phyloP scores from a whole-genome alignment of 176 grass and related monocot species.

The Paspalum vaginatum region DNA sequence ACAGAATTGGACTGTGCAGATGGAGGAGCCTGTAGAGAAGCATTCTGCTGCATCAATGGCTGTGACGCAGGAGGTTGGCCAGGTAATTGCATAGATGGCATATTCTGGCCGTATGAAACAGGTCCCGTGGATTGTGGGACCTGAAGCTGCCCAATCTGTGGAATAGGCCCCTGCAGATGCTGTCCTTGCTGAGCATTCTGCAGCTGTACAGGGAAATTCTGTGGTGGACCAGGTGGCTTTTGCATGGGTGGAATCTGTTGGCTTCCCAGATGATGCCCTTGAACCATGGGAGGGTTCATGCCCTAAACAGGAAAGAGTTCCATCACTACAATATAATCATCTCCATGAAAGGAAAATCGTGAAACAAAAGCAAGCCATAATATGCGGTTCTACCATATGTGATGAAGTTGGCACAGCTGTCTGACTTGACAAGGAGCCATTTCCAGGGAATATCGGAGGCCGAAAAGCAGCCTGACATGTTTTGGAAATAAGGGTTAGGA shows the following conservation, averaged over 20 bases:
- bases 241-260: conserved; percentile 76
- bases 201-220: conserved; percentile 65
- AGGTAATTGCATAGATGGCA: conserved; percentile 70
- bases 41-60: conserved; percentile 70
- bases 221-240: conserved; percentile 54
- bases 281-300: conserved; percentile 57
- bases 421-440: conserved; percentile 65
- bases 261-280: conserved; percentile 60
- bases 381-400: conserved; percentile 61
- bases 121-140: conserved; percentile 58
- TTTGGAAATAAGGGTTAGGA: conserved; percentile 36
- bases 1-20: conserved; percentile 64
- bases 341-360: conserved; percentile 26
- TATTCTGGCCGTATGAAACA: conserved; percentile 70
- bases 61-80: conserved; percentile 62
- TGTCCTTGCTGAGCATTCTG: conserved; percentile 67
- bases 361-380: conserved; percentile 16
- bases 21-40: conserved; percentile 63
- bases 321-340: conserved; percentile 35
- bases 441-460: conserved; percentile 49
- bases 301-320: conserved; percentile 54
- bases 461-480: conserved; percentile 60
- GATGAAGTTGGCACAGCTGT: conserved; percentile 58
- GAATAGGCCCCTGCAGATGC: conserved; percentile 40
- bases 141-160: conserved; percentile 67